Evolutionary conservation across 345 rosid species (phyloP).

Genomic region (Citrus mangshanensis): DNA sequence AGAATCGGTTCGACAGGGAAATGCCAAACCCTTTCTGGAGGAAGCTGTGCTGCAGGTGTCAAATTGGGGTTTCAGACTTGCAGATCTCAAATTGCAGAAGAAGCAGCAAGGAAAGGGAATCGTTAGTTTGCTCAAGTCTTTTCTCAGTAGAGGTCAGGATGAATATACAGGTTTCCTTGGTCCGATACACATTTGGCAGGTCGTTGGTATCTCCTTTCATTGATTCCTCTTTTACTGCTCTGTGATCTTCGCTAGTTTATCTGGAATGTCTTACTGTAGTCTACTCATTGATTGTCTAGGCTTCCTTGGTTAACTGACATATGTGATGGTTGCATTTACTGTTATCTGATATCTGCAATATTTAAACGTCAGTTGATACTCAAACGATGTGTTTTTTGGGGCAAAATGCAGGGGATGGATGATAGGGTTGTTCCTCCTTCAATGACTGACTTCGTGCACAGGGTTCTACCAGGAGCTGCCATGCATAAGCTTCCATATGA

Average conservation of each 20-base stretch:
- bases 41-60: constrained; percentile 65
- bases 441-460: constrained; percentile 66
- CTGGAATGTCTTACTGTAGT: not conserved
- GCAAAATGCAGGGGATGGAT: constrained; percentile 57
- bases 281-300: not conserved
- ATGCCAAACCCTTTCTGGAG: constrained; percentile 58
- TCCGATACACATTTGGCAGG: constrained; percentile 81
- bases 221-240: not conserved
- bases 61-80: constrained; percentile 68
- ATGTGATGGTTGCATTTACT: not conserved
- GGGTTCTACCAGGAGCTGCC: constrained; percentile 65
- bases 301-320: not conserved
- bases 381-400: not conserved
- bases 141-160: constrained; percentile 34
- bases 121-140: constrained; percentile 32
- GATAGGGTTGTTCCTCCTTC: constrained; percentile 66
- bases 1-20: constrained; percentile 63
- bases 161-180: constrained; percentile 65
- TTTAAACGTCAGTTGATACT: not conserved
- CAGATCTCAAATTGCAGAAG: constrained; percentile 56
- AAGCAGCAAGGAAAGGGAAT: constrained; percentile 44
- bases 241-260: not conserved
- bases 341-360: not conserved
- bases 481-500: constrained; percentile 71
- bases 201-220: constrained; percentile 16